Conservation (phyloP, 192 early-diverging fungal species). For the Chytriomyces sp. region DNA sequence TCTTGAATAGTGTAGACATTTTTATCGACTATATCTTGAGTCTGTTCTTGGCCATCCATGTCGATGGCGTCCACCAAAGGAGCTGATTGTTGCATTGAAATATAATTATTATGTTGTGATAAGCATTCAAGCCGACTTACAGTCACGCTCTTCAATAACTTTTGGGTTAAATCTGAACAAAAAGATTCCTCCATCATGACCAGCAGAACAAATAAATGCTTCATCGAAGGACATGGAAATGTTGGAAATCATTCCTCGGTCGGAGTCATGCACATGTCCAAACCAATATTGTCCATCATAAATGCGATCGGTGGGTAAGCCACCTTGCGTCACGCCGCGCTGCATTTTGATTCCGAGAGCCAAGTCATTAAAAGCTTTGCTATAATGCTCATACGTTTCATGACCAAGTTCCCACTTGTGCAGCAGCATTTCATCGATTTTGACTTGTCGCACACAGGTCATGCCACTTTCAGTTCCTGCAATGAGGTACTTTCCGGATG, state of each 20-base stretch:
- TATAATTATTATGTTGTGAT: too few species aligned
- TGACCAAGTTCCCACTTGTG: conserved; percentile 46
- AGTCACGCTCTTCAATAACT: conserved; percentile 39
- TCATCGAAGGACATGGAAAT: conserved; percentile 55
- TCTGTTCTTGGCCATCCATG: conserved; percentile 15
- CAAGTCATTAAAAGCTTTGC: conserved; percentile 32
- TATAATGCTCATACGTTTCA: conserved; percentile 47
- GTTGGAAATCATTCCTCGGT: conserved; percentile 41
- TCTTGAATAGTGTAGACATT: conserved; percentile 60
- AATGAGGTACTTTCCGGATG: conserved; percentile 49
- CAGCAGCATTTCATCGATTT: conserved; percentile 46
- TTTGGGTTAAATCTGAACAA: conserved; percentile 44
- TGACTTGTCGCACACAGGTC: conserved; percentile 47
- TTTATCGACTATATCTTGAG: conserved; percentile 55
- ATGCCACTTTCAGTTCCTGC: conserved; percentile 48
- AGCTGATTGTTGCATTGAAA: not conserved
- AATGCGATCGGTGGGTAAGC: not conserved
- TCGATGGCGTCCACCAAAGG: not conserved
- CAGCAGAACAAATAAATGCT: conserved; percentile 48
- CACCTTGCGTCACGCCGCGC: conserved; percentile 9
- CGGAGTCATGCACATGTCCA: conserved; percentile 55
- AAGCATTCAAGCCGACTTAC: conserved; percentile 11
- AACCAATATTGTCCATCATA: conserved; percentile 55
- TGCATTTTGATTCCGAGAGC: conserved; percentile 17
- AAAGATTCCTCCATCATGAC: conserved; percentile 60